Conservation (phyloP, 768 basidiomycete species). For the Suillus weaverae region DNA sequence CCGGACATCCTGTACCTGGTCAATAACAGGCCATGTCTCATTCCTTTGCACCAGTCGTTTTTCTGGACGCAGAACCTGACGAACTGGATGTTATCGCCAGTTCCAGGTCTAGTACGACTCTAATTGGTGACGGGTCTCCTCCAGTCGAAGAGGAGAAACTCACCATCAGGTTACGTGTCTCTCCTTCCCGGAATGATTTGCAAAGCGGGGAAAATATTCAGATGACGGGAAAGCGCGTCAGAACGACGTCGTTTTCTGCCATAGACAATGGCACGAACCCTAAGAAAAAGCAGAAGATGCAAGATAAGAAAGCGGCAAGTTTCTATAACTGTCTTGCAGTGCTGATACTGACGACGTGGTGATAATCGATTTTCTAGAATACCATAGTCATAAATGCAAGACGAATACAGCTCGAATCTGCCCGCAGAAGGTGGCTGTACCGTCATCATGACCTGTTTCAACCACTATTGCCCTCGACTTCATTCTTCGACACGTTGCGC, state of each 20-base stretch:
- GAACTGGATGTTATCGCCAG: conserved; percentile 30
- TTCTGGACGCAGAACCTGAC: conserved; percentile 14
- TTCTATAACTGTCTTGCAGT: neutral
- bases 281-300: conserved; percentile 33
- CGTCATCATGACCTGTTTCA: conserved; percentile 45
- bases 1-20: neutral
- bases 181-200: neutral
- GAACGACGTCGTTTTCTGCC: conserved; percentile 9
- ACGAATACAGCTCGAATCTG: conserved; percentile 39
- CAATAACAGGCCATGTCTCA: neutral
- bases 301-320: conserved; percentile 44
- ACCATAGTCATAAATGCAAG: conserved; percentile 41
- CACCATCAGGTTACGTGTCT: conserved; percentile 17
- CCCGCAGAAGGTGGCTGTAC: conserved; percentile 47
- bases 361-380: conserved; percentile 29
- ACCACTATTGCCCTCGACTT: conserved; percentile 45
- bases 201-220: neutral
- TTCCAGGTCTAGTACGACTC: conserved; percentile 28
- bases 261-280: neutral
- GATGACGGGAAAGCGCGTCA: conserved; percentile 19
- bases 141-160: conserved; percentile 7
- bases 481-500: conserved; percentile 39
- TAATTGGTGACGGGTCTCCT: conserved; percentile 30
- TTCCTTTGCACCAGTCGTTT: neutral
- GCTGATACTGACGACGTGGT: neutral